Conservation (phyloP, 2,329 filamentous ascomycete species). For the Allantophomopsis lycopodina region DNA sequence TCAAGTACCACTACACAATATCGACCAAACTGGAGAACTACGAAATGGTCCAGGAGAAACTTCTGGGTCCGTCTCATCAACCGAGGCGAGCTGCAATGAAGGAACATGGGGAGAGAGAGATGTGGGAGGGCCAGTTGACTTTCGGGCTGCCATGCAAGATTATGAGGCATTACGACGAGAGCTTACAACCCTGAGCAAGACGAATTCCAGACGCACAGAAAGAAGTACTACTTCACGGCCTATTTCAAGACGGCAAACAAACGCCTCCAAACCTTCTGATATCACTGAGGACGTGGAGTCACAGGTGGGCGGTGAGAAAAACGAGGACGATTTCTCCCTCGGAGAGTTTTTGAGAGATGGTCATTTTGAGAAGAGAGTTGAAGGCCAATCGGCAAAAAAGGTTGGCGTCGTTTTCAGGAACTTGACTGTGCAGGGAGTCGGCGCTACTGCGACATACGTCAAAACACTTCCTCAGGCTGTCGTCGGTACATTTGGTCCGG, state of each 20-base stretch:
- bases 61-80: constrained; percentile 3
- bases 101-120: constrained; percentile 52
- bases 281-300: constrained; percentile 7
- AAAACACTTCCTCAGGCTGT: constrained; percentile 63
- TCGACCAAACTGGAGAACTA: constrained; percentile 6
- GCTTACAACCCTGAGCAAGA: constrained; percentile 35
- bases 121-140: constrained; percentile 36
- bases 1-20: constrained; percentile 12
- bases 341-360: constrained; percentile 60
- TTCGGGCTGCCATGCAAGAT: constrained; percentile 40
- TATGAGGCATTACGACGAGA: constrained; percentile 41
- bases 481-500: constrained; percentile 67
- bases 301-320: constrained; percentile 19
- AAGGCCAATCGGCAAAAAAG: constrained; percentile 57
- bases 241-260: too few relatives aligned
- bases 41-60: constrained; percentile 4
- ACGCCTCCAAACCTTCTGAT: background rate
- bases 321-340: constrained; percentile 51
- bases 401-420: constrained; percentile 68
- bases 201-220: constrained; percentile 10
- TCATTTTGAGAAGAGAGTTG: constrained; percentile 59
- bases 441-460: constrained; percentile 53
- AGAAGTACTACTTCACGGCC: background rate
- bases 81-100: constrained; percentile 10
- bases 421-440: constrained; percentile 59